Evolutionary conservation across 306 rosid genomes (phyloP), one percentile per base, ranked within the genome.

Genomic region (Senna siamea): DNA sequence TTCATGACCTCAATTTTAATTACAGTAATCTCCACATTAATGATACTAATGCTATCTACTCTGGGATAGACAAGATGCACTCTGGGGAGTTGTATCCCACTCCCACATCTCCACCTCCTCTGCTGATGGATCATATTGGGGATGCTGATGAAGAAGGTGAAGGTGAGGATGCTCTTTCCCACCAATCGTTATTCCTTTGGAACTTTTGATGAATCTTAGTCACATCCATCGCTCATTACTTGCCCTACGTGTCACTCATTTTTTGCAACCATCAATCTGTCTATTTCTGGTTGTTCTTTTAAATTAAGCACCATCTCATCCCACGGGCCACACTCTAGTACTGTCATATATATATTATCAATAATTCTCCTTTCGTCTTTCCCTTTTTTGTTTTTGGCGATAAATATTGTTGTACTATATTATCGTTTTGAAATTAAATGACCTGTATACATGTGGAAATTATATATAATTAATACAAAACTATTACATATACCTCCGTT

Each of bases 151-250:
- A 66, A 19, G 69, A 66, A 5, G 19, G 66, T 63, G 74, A 78
- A 58, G 60, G 46, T 41, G 73, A 26, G 9, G 83, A 79, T 20
- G 55, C 78, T 59, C 80, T 76, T 60, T 82, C 78, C 61, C 80
- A 82, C 43, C 87, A 78, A 62, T 70, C 90, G 14, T 81, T 83
- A 28, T 84, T 85, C 84, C 77, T 78, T 67, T 89, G 96, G 96
- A 87, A 87, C 79, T 89, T 89, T 34, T 18, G 1, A 61, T 3
- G 22, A 3, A n/a, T n/a, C n/a, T n/a, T n/a, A n/a, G n/a, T n/a
- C n/a, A n/a, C n/a, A n/a, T n/a, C n/a, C n/a, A n/a, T n/a, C n/a
- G n/a, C n/a, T 26, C 44, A 58, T 11, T 63, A 59, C 59, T 22
- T n/a, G n/a, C n/a, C n/a, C n/a, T n/a, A n/a, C n/a, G n/a, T n/a